phyloP scores from a whole-genome alignment of 2,329 filamentous ascomycete genomes.

The Aspergillus eucalypticola region DNA sequence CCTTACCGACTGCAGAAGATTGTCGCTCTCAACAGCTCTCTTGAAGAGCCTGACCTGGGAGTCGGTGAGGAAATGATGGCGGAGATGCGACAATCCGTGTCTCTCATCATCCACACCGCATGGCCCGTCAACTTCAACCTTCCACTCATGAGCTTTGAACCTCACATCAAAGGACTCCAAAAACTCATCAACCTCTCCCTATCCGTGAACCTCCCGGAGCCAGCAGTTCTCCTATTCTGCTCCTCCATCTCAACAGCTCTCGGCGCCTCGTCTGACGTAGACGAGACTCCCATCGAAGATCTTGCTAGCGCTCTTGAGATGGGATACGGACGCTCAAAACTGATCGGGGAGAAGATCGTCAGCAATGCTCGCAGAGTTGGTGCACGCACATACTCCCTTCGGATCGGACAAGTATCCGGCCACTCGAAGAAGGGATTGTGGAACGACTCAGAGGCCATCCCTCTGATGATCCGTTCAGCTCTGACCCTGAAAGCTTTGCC shows the following conservation, averaged over 20 bases:
- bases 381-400: constrained; percentile 31
- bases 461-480: constrained; percentile 36
- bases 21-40: constrained; percentile 39
- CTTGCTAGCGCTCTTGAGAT: constrained; percentile 25
- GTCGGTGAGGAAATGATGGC: constrained; percentile 39
- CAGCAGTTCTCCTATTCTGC: constrained; percentile 50
- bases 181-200: constrained; percentile 51
- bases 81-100: constrained; percentile 42
- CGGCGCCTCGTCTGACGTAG: constrained; percentile 1
- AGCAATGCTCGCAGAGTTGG: constrained; percentile 27
- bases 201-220: constrained; percentile 30
- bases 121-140: constrained; percentile 60
- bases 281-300: constrained; percentile 19
- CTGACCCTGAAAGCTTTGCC: constrained; percentile 30
- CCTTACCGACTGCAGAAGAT: constrained; percentile 36
- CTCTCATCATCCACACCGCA: constrained; percentile 54
- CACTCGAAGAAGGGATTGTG: constrained; percentile 36
- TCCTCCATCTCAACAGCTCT: constrained; percentile 51
- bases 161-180: constrained; percentile 47
- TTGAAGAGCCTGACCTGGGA: constrained; percentile 47
- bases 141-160: constrained; percentile 50
- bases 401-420: constrained; percentile 39
- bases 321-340: constrained; percentile 38
- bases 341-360: constrained; percentile 34
- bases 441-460: constrained; percentile 37